Evolutionary conservation across 352 stramenopile species (phyloP).

Genomic region (Phytophthora cactorum): DNA sequence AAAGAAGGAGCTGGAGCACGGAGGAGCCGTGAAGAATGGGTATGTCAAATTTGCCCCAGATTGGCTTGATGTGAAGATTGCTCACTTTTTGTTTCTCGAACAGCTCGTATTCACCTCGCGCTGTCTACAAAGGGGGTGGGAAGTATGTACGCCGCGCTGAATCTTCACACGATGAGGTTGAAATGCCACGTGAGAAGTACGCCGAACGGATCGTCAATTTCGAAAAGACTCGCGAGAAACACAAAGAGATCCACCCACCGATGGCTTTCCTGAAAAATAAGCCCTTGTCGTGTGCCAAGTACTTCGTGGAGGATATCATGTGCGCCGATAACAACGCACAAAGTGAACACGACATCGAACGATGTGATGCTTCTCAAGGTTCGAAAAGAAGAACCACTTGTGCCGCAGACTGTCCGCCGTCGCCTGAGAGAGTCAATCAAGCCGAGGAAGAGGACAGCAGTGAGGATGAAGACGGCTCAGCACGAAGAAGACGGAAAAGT

Average conservation of each 20-base stretch:
- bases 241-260: conserved; percentile 74
- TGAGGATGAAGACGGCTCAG: conserved; percentile 20
- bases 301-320: conserved; percentile 63
- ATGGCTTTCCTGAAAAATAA: conserved; percentile 67
- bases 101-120: conserved; percentile 57
- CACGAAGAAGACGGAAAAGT: conserved; percentile 20
- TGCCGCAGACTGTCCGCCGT: conserved; percentile 26
- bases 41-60: conserved; percentile 17
- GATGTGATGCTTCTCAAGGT: not conserved
- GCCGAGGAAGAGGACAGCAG: conserved; percentile 20
- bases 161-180: conserved; percentile 15
- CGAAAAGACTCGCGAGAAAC: conserved; percentile 60
- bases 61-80: not conserved
- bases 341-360: conserved; percentile 21
- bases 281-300: conserved; percentile 61
- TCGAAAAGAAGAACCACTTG: conserved; percentile 33
- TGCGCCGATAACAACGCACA: conserved; percentile 23
- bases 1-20: conserved; percentile 49
- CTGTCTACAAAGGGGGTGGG: conserved; percentile 62
- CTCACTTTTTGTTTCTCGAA: not conserved
- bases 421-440: conserved; percentile 33
- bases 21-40: conserved; percentile 53
- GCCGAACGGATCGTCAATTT: conserved; percentile 55
- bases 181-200: conserved; percentile 51
- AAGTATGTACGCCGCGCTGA: conserved; percentile 45